Percentiles rank a stretch among this genome's conserved stretches.
These are phyloP conservation scores for Paraconiothyrium sp. DNA, from an alignment of 2,329 filamentous ascomycete genomes.

Conservation along the genomic window DNA sequence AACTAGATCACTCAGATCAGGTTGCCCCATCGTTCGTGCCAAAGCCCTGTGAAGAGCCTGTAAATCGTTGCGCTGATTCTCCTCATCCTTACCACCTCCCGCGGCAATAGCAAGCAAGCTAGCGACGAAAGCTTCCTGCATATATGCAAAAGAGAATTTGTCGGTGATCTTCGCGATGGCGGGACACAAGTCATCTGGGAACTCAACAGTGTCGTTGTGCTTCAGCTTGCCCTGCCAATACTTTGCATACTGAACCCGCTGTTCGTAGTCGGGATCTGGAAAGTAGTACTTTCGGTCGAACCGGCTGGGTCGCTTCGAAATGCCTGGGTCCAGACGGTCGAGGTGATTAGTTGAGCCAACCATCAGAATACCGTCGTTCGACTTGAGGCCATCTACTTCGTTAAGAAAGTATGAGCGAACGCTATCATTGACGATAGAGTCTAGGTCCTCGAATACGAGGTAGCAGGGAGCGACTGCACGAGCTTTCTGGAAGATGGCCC, in stretches of 20 bases:
- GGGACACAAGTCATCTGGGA: constrained; percentile 52
- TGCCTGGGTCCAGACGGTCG: constrained; percentile 73
- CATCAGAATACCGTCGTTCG: constrained; percentile 77
- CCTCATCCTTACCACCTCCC: constrained; percentile 29
- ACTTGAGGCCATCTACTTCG: constrained; percentile 74
- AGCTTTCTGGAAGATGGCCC: constrained; percentile 59
- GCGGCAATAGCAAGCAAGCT: constrained; percentile 50
- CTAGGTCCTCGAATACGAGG: constrained; percentile 76
- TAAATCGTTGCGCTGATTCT: constrained; percentile 27
- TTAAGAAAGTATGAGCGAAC: constrained; percentile 77
- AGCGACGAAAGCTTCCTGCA: constrained; percentile 56
- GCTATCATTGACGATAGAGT: constrained; percentile 68
- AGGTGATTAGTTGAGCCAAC: constrained; percentile 72
- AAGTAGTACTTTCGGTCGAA: constrained; percentile 61
- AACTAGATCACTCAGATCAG: constrained; percentile 49
- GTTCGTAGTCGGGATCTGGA: constrained; percentile 48
- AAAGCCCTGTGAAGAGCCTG: constrained; percentile 18
- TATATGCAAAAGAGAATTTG: constrained; percentile 58
- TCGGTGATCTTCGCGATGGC: constrained; percentile 55
- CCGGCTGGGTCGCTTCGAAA: constrained; percentile 57
- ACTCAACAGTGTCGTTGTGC: constrained; percentile 50
- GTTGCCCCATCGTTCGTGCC: constrained; percentile 17
- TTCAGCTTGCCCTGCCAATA: constrained; percentile 57
- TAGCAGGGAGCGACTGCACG: constrained; percentile 72
- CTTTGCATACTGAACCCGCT: constrained; percentile 54